These are phyloP conservation scores for Leucocoprinus leucothites DNA, from an alignment of 768 basidiomycete species.

Conservation along the genomic window DNA sequence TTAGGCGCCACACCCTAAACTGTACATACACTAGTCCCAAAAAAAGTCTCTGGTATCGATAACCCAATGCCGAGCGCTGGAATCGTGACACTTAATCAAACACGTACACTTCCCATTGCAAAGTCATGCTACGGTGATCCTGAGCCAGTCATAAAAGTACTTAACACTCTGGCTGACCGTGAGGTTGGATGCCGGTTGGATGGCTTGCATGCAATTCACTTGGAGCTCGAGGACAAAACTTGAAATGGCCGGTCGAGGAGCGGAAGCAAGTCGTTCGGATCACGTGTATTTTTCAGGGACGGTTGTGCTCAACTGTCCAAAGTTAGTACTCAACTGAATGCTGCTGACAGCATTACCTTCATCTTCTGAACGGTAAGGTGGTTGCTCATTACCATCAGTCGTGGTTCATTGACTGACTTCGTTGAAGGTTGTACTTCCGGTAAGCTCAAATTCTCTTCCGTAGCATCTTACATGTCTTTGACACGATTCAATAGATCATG, in stretches of 20 bases:
- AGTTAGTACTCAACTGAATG: constrained; percentile 9
- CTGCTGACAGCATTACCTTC: constrained; percentile 10
- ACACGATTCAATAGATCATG: constrained; percentile 21
- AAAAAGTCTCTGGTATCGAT: too few relatives aligned
- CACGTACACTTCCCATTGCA: too few relatives aligned
- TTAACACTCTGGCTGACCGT: too few relatives aligned
- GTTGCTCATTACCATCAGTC: constrained; percentile 4
- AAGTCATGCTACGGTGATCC: too few relatives aligned
- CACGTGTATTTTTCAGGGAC: constrained; percentile 11
- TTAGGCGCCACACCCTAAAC: not conserved
- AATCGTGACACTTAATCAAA: too few relatives aligned
- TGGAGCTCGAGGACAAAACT: too few relatives aligned
- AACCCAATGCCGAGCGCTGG: too few relatives aligned
- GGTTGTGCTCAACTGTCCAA: constrained; percentile 5
- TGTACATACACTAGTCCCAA: too few relatives aligned
- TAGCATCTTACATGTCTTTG: not conserved
- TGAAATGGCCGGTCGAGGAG: not conserved
- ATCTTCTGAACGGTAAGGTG: not conserved
- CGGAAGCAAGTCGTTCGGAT: not conserved
- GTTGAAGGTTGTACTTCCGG: not conserved
- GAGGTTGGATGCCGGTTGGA: too few relatives aligned
- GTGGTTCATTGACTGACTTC: not conserved
- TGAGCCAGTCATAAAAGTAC: too few relatives aligned
- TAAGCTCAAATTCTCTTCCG: not conserved
- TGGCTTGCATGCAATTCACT: too few relatives aligned